Conservation (phyloP, 257 asterid species). For the Ajuga chamaepitys region DNA sequence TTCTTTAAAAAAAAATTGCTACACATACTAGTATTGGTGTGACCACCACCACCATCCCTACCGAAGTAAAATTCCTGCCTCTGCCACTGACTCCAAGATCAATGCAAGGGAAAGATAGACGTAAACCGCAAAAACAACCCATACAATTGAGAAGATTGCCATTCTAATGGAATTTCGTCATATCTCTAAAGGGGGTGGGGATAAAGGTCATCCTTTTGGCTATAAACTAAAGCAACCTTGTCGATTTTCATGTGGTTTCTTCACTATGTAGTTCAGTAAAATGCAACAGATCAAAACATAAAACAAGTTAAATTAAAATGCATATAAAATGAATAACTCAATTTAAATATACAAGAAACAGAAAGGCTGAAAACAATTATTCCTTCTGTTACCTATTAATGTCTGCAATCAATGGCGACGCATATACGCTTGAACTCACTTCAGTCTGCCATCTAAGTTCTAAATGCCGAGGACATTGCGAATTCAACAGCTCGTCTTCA, state of each 20-base stretch:
- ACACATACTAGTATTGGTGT: no score
- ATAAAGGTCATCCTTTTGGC: background rate
- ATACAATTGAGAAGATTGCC: background rate
- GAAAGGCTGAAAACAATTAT: background rate
- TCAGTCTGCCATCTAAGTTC: slow-evolving; percentile 98
- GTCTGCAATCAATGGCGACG: slow-evolving; percentile 90
- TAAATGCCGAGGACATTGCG: slow-evolving; percentile 93
- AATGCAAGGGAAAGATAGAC: background rate
- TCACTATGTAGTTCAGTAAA: background rate
- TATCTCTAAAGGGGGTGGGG: background rate
- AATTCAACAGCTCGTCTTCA: slow-evolving; percentile 84
- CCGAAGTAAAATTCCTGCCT: no score
- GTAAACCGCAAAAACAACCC: background rate
- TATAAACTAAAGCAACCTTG: background rate
- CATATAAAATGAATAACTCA: background rate
- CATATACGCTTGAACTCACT: slow-evolving; percentile 96
- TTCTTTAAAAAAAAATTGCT: no score
- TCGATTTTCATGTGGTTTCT: background rate
- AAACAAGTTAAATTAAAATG: background rate
- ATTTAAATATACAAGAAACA: background rate
- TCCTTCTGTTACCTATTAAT: slow-evolving; percentile 63
- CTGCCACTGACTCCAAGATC: background rate
- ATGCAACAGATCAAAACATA: background rate
- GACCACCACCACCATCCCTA: no score
- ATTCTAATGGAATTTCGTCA: background rate